These are phyloP conservation scores for Scedosporium apiospermum DNA, from an alignment of 2,329 filamentous ascomycete genomes.

Conservation along the genomic window DNA sequence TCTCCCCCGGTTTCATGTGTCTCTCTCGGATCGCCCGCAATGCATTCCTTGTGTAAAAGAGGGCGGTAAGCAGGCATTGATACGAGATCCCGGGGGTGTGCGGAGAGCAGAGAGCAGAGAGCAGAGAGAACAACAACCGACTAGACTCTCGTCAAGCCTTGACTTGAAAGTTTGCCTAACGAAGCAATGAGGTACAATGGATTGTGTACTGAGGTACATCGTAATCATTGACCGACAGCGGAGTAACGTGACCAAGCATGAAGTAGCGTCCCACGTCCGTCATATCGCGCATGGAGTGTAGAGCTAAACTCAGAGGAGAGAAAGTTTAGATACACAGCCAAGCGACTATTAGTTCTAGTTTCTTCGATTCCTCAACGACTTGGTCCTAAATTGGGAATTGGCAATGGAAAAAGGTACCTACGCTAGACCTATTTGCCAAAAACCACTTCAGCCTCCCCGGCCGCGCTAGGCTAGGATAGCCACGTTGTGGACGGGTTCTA, in stretches of 20 bases:
- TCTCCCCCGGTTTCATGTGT: background rate
- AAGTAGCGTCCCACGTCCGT: background rate
- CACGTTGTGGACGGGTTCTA: background rate
- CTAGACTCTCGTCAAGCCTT: background rate
- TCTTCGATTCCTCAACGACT: too few relatives aligned
- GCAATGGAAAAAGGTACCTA: too few relatives aligned
- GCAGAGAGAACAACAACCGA: too few relatives aligned
- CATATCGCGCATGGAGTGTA: background rate
- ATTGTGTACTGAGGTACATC: too few relatives aligned
- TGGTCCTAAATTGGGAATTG: too few relatives aligned
- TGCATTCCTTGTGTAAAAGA: background rate
- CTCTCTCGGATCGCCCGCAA: background rate
- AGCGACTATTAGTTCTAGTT: too few relatives aligned
- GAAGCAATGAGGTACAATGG: background rate
- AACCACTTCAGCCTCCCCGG: too few relatives aligned
- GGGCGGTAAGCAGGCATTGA: background rate
- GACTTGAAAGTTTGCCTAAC: background rate
- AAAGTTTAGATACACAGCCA: too few relatives aligned
- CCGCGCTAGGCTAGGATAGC: background rate
- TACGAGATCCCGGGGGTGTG: too few relatives aligned
- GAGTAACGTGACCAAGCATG: background rate
- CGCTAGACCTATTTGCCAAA: too few relatives aligned
- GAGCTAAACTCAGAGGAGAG: too few relatives aligned
- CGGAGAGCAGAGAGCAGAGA: too few relatives aligned
- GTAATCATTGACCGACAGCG: background rate